Evolutionary conservation across 2,329 filamentous ascomycete genomes (phyloP).

Genomic region (Didymella pomorum): DNA sequence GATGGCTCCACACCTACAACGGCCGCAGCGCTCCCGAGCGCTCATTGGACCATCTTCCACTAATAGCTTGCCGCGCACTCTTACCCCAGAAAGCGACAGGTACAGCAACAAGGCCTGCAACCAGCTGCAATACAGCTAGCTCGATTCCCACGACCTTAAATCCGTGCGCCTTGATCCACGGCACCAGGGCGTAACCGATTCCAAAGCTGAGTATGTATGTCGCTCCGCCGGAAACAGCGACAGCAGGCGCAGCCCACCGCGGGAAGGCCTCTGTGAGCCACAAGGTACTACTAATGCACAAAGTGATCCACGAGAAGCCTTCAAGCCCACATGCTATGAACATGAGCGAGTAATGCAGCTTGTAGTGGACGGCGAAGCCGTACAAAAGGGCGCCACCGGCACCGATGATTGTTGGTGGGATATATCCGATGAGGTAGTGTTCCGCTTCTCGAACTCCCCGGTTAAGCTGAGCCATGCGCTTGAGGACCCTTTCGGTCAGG

Average conservation of each 20-base stretch:
- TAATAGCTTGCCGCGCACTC: not conserved
- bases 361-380: not conserved
- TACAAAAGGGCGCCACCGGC: not conserved
- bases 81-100: not conserved
- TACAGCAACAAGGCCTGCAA: not conserved
- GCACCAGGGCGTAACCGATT: not conserved
- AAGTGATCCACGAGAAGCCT: not conserved
- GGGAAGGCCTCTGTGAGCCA: not conserved
- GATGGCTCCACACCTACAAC: not conserved
- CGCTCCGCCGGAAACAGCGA: not conserved
- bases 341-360: not conserved
- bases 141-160: not conserved
- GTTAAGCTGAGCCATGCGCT: not conserved
- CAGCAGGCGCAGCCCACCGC: not conserved
- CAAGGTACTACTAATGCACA: not conserved
- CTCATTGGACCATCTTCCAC: not conserved
- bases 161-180: not conserved
- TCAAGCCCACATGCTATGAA: not conserved
- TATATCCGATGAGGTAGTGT: not conserved
- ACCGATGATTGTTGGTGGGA: not conserved
- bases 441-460: not conserved
- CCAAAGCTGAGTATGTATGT: not conserved
- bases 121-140: not conserved
- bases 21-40: not conserved
- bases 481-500: not conserved